Conservation (phyloP, 73 alveolate genomes). For the Tetrahymena elliotti region DNA sequence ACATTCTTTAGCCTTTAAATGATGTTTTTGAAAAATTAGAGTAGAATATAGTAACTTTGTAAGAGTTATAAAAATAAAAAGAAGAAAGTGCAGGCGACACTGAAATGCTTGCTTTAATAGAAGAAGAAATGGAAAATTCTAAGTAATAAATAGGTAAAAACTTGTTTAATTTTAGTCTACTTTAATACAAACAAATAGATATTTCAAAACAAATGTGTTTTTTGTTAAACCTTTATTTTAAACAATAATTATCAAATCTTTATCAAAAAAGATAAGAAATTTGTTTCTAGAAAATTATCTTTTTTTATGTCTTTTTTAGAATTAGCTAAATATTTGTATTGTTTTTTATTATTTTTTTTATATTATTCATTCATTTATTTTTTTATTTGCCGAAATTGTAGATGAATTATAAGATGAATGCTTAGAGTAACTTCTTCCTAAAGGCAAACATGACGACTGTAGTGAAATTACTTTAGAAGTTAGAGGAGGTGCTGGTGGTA, state of each 20-base stretch:
- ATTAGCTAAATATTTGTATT: too few relatives aligned
- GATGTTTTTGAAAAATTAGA: background rate
- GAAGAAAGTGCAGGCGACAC: background rate
- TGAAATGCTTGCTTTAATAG: background rate
- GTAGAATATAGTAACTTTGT: background rate
- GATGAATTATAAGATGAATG: conserved; percentile 30
- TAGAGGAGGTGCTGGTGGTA: conserved; percentile 82
- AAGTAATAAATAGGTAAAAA: background rate
- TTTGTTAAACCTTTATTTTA: background rate
- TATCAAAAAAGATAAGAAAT: background rate
- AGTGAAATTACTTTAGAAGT: conserved; percentile 57
- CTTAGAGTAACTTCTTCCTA: background rate
- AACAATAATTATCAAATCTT: background rate
- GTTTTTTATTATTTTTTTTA: too few relatives aligned
- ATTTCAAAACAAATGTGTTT: background rate
- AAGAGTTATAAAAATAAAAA: background rate
- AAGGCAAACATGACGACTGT: conserved; percentile 46
- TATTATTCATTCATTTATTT: too few relatives aligned
- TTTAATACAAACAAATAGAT: too few relatives aligned
- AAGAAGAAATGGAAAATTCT: background rate
- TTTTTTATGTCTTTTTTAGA: too few relatives aligned
- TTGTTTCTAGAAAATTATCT: too few relatives aligned
- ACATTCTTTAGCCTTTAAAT: background rate
- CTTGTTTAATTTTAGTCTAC: background rate
- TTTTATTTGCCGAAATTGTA: too few relatives aligned